Evolutionary conservation across 1,284 basidiomycete genomes (phyloP), one percentile per base, ranked within the genome.

Genomic region (Apiotrichum gracile): DNA sequence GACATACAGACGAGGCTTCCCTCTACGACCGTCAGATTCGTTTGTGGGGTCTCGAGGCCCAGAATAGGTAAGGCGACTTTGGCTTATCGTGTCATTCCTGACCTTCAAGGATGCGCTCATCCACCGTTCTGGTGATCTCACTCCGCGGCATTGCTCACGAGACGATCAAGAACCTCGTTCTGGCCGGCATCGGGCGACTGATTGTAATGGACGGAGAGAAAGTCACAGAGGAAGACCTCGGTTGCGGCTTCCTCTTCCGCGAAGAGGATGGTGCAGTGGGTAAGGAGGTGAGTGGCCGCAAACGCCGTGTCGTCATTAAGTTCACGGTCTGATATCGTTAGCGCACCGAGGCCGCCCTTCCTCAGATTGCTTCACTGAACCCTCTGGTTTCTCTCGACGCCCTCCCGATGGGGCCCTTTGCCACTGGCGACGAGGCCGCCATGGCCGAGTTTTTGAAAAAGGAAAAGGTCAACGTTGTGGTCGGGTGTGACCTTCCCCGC

Each of bases 1-100:
- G 46, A 64, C 45, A 44, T 47, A 10, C 52, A 85, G 87, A 87
- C 73, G 87, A 91, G 70, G 88, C 86, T 17, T 86, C 86, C 6
- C 76, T 97, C 27, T 97, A 98, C 73, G 94, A 97, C 76, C 85
- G 94, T 37, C 94, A 97, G 76, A 97, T 98, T 78, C 84, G 96
- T 26, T 78, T 97, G 57, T 98, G 94, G 94, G 94, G 96, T 41
- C 82, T 97, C 27, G 94, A 97, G 73, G 94, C 96, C 26, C 94
- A 98, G 74, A 91, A 94, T 75, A 82, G 85, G 91, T 91, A 59
- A 64, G 78, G 72, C 4, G 40, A 21, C 31, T 1, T n/a, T n/a
- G n/a, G n/a, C 5, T 9, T 8, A 9, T 24, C 10, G 29, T 34
- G 10, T n/a, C 16, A 9, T 22, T 50, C 27, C 24, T 43, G 34